Evolutionary conservation across 2,329 filamentous ascomycete species (phyloP), one percentile per base, ranked within the genome.

Genomic region (Fusarium udum): DNA sequence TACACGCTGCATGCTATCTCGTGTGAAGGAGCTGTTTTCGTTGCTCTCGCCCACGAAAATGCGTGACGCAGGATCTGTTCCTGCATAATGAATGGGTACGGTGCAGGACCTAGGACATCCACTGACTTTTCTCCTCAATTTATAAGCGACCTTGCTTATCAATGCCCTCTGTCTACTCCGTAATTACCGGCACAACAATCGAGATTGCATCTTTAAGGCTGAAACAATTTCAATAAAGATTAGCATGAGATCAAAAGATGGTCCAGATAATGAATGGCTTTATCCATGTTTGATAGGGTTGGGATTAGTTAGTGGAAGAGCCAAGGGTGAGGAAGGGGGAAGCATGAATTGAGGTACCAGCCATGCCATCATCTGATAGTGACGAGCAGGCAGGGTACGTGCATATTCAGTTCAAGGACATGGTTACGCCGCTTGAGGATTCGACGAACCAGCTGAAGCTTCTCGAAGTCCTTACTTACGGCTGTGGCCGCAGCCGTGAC

Each of bases 181-280:
- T 64, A 64, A 69, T 68, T 45, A 63, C 52, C 34, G 39, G 59
- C 32, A 46, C 7, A 45, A 48, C 58, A 74, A 73, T 73, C 70
- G 66, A 73, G 61, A 71, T 71, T 74, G 16, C 18, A 65, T 65
- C 32, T 60, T 53, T 37, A 65, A 72, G 67, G 71, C 60, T 74
- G 71, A 73, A 74, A 74, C 63, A 59, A 65, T 34, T 56, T 34
- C 53, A 55, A 62, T 52, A 20, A 73, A 66, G 45, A 51, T 59
- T 53, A 58, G 42, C 55, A 61, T n/a, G 26, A 42, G 16, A 32
- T 48, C 24, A 46, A 39, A 55, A 61, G 20, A 28, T 28, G 26
- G 26, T 7, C 26, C 26, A 28, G 26, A 31, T 52, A 36, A 34
- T 34, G 20, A 53, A 34, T 34, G n/a, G 37, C 36, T 32, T 42